A percentile compares a stretch with the other conserved stretches of the same genome.
Conservation (phyloP, 345 rosid genomes). For the Combretum micranthum region DNA sequence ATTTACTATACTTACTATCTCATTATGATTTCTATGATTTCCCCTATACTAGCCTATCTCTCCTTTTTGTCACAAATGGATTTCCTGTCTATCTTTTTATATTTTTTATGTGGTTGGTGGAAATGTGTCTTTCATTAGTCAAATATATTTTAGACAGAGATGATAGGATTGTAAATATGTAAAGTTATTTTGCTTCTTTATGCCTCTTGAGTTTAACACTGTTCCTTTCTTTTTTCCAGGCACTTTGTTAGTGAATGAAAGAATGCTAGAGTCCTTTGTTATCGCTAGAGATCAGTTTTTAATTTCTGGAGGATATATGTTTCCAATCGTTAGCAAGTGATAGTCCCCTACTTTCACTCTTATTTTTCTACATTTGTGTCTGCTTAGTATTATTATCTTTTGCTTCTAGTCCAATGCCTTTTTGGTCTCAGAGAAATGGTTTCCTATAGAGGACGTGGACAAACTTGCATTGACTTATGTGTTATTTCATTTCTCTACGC, state of each 20-base stretch:
- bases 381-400: background rate
- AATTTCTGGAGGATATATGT: conserved; percentile 83
- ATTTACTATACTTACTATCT: conserved; percentile 4
- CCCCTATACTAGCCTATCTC: conserved; percentile 1
- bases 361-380: conserved; percentile 1
- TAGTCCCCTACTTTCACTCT: background rate
- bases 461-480: too few relatives aligned
- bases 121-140: background rate
- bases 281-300: conserved; percentile 97
- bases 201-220: background rate
- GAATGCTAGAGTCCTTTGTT: conserved; percentile 94
- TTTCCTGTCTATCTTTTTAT: background rate
- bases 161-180: conserved; percentile 4
- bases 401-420: too few relatives aligned
- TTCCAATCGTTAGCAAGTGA: conserved; percentile 93
- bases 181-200: background rate
- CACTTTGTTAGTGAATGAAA: conserved; percentile 87
- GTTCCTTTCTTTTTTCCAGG: conserved; percentile 50
- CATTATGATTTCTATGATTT: background rate
- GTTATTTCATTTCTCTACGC: too few relatives aligned
- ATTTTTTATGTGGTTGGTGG: background rate
- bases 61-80: background rate
- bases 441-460: too few relatives aligned
- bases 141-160: conserved; percentile 1
- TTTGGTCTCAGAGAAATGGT: too few relatives aligned